Evolutionary conservation across 2,329 filamentous ascomycete species (phyloP).

Genomic region (Apiospora arundinis): DNA sequence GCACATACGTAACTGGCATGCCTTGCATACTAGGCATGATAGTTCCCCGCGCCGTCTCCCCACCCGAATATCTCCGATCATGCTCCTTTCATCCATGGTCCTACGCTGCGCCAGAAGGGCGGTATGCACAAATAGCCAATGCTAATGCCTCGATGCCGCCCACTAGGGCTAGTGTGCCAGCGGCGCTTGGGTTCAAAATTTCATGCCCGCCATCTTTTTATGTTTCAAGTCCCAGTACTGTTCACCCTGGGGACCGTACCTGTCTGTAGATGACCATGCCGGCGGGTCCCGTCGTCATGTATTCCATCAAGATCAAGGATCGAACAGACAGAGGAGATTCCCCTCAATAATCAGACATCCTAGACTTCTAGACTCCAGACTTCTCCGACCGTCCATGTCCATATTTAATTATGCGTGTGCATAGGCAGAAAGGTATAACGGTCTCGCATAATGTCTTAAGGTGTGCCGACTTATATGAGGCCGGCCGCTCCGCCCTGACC

Average conservation of each 20-base stretch:
- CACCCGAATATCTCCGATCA: slow-evolving; percentile 18
- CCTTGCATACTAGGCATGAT: slow-evolving; percentile 3
- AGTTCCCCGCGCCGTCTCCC: slow-evolving; percentile 7
- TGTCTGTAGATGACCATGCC: background rate
- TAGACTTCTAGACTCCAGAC: no score
- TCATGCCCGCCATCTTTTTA: background rate
- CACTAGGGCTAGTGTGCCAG: background rate
- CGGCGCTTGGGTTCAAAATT: background rate
- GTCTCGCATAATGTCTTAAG: slow-evolving; percentile 8
- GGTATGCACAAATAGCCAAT: background rate
- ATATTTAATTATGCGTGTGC: no score
- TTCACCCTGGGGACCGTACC: background rate
- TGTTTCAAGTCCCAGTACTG: slow-evolving; percentile 1
- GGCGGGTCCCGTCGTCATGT: background rate
- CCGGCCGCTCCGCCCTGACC: slow-evolving; percentile 8
- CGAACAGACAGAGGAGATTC: no score
- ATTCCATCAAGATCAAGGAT: background rate
- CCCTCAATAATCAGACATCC: no score
- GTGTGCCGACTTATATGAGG: slow-evolving; percentile 3
- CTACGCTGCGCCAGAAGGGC: background rate
- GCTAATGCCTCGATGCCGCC: slow-evolving; percentile 2
- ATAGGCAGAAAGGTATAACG: background rate
- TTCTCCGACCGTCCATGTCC: no score
- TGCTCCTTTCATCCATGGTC: slow-evolving; percentile 8
- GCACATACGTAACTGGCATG: background rate